Conservation (phyloP, 305 asterid genomes). For the Petunia hybrid region DNA sequence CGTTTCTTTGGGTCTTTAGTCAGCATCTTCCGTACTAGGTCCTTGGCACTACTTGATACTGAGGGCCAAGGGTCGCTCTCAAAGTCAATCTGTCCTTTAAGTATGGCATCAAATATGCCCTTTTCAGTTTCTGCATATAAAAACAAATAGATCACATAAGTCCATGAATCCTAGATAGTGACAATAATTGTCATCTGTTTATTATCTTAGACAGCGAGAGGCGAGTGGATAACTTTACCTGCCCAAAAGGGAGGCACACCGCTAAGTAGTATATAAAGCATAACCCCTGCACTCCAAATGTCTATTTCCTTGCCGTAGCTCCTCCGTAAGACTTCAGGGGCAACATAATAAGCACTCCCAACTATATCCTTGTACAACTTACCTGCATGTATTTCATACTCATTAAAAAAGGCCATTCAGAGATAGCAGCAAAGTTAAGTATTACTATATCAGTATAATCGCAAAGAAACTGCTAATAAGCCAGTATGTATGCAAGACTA, state of each 20-base stretch:
- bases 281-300: conserved; percentile 89
- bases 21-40: conserved; percentile 78
- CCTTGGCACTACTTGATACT: conserved; percentile 80
- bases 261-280: conserved; percentile 74
- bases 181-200: not conserved
- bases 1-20: conserved; percentile 69
- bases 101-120: conserved; percentile 77
- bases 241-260: conserved; percentile 96
- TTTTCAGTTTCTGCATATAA: conserved; percentile 63
- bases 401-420: not conserved
- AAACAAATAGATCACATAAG: not conserved
- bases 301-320: conserved; percentile 77
- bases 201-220: conserved; percentile 5
- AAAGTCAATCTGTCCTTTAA: conserved; percentile 73
- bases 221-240: conserved; percentile 47
- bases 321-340: conserved; percentile 76
- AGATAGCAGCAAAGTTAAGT: conserved; percentile 15
- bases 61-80: conserved; percentile 83
- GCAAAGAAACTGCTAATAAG: not conserved
- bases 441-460: not conserved
- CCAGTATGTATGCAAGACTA: not conserved
- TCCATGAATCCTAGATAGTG: not conserved
- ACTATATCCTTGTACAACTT: conserved; percentile 71
- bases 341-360: conserved; percentile 87
- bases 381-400: conserved; percentile 49